Percentiles rank a stretch among this genome's conserved stretches.
These are phyloP conservation scores for Hemerocallis citrina DNA, from an alignment of 106 monocot species.

Conservation along the genomic window DNA sequence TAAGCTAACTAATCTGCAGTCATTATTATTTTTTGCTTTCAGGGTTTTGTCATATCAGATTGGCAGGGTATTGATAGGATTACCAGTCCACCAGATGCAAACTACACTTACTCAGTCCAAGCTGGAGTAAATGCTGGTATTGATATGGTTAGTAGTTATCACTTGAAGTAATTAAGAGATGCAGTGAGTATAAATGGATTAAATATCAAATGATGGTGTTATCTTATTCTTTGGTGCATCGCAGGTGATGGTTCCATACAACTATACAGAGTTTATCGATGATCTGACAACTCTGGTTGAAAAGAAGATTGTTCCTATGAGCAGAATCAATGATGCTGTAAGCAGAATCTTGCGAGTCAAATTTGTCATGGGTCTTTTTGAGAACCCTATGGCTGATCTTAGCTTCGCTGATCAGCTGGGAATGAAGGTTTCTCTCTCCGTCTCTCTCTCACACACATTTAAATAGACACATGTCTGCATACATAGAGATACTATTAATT, in stretches of 20 bases:
- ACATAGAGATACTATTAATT: too few relatives aligned
- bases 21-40: neutral
- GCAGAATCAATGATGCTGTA: slow-evolving; percentile 21
- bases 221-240: neutral
- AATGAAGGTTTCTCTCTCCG: slow-evolving; percentile 17
- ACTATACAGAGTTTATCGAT: slow-evolving; percentile 5
- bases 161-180: neutral
- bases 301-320: slow-evolving; percentile 14
- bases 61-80: slow-evolving; percentile 63
- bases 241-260: slow-evolving; percentile 23
- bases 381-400: slow-evolving; percentile 19
- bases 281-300: slow-evolving; percentile 6
- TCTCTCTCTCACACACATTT: neutral
- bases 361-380: slow-evolving; percentile 28
- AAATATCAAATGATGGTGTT: too few relatives aligned
- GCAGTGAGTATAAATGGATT: neutral
- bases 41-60: slow-evolving; percentile 17
- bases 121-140: slow-evolving; percentile 59
- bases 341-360: slow-evolving; percentile 24
- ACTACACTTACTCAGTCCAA: slow-evolving; percentile 64
- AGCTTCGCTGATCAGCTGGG: slow-evolving; percentile 17
- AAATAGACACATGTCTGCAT: too few relatives aligned
- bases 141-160: slow-evolving; percentile 54
- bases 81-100: slow-evolving; percentile 30
- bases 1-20: neutral